Percentiles rank a stretch among this genome's conserved stretches.
phyloP scores from a whole-genome alignment of 768 basidiomycete genomes.

The Lactarius hengduanensis region DNA sequence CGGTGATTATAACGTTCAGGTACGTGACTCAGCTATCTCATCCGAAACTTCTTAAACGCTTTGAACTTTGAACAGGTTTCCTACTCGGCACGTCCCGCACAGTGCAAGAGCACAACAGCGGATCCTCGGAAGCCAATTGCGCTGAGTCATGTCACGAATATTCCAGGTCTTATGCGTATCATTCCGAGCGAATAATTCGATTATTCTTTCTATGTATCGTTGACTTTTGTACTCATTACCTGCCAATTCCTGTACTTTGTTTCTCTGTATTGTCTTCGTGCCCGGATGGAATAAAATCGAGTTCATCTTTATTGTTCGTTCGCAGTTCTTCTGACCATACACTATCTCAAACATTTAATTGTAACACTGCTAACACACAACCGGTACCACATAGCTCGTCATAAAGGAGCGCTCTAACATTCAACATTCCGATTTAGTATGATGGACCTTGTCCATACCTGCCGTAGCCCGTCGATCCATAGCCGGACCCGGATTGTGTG shows the following conservation, averaged over 20 bases:
- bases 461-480: slow-evolving; percentile 12
- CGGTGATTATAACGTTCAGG: slow-evolving; percentile 59
- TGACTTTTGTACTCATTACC: neutral
- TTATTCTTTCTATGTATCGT: neutral
- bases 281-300: neutral
- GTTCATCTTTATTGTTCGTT: neutral
- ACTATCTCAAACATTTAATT: neutral
- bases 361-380: neutral
- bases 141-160: slow-evolving; percentile 54
- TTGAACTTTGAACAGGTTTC: slow-evolving; percentile 45
- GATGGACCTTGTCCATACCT: slow-evolving; percentile 18
- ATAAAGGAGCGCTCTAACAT: neutral
- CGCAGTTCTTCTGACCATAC: neutral
- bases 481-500: slow-evolving; percentile 19
- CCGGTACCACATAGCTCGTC: neutral
- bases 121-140: slow-evolving; percentile 66
- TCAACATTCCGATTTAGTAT: slow-evolving; percentile 19
- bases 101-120: slow-evolving; percentile 38
- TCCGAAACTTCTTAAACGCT: neutral
- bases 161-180: slow-evolving; percentile 79
- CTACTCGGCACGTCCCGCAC: slow-evolving; percentile 60
- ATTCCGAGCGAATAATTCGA: slow-evolving; percentile 38
- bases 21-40: slow-evolving; percentile 36
- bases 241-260: neutral
- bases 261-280: neutral